These are phyloP conservation scores for Cryoendolithus antarcticus DNA, from an alignment of 2,329 filamentous ascomycete genomes.

Conservation along the genomic window DNA sequence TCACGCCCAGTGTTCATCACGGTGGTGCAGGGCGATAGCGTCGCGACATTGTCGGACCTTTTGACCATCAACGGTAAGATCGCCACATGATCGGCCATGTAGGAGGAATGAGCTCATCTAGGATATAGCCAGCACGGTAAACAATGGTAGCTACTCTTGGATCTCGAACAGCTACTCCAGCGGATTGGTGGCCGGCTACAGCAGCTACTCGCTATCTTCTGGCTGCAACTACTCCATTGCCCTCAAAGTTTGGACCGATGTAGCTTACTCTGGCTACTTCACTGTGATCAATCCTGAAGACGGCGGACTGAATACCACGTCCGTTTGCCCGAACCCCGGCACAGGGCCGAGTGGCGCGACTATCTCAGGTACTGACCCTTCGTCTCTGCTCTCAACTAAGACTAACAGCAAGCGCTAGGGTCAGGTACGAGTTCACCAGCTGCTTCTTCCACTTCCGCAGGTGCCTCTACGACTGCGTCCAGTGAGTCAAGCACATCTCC, in stretches of 20 bases:
- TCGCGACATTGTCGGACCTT: neutral
- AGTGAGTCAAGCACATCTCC: too few species aligned
- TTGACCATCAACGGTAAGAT: slow-evolving; percentile 1
- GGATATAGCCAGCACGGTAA: slow-evolving; percentile 3
- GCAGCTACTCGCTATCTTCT: slow-evolving; percentile 1
- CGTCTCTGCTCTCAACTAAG: too few species aligned
- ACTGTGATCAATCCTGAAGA: slow-evolving; percentile 7
- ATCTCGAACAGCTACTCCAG: slow-evolving; percentile 1
- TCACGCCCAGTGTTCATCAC: slow-evolving; percentile 2
- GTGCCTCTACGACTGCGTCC: too few species aligned
- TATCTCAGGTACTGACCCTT: too few species aligned
- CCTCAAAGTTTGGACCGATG: slow-evolving; percentile 7
- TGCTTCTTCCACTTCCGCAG: too few species aligned
- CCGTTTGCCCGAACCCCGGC: too few species aligned
- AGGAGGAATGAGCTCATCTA: too few species aligned
- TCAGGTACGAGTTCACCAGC: too few species aligned
- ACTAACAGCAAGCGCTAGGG: too few species aligned
- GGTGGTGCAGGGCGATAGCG: slow-evolving; percentile 1
- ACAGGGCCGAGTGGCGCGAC: too few species aligned
- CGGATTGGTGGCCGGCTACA: slow-evolving; percentile 1
- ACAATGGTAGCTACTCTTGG: slow-evolving; percentile 5
- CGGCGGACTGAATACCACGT: slow-evolving; percentile 2
- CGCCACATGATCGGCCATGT: too few species aligned
- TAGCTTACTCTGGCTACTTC: slow-evolving; percentile 5
- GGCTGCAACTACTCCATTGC: slow-evolving; percentile 7